These are phyloP conservation scores for Codiaeum variegatum DNA, from an alignment of 441 rosid genomes.

Conservation along the genomic window DNA sequence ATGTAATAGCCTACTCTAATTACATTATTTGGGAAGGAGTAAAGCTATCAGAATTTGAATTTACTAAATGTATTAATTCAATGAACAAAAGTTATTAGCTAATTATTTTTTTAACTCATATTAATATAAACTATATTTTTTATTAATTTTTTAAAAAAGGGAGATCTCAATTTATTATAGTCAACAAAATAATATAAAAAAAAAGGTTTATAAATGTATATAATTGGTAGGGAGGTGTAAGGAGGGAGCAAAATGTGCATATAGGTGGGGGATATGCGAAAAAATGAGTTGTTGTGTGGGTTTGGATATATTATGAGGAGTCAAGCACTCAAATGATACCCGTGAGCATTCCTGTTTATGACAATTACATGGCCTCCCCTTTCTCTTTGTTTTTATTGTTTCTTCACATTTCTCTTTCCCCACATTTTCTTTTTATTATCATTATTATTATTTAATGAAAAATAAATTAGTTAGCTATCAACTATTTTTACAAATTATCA, in stretches of 20 bases:
- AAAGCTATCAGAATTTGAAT: too few species aligned
- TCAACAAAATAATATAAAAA: background rate
- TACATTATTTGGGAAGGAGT: too few species aligned
- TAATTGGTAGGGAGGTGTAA: slow-evolving; percentile 27
- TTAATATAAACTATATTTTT: too few species aligned
- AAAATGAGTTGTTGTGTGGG: slow-evolving; percentile 13
- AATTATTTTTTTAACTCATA: too few species aligned
- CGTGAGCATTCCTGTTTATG: slow-evolving; percentile 44
- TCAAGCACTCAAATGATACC: slow-evolving; percentile 51
- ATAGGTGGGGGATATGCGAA: slow-evolving; percentile 25
- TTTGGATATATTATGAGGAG: slow-evolving; percentile 1
- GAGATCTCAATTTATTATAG: background rate
- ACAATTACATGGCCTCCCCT: slow-evolving; percentile 24
- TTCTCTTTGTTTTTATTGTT: slow-evolving; percentile 12
- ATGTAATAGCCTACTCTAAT: too few species aligned
- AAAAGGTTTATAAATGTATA: background rate
- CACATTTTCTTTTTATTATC: background rate
- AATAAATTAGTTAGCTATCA: too few species aligned
- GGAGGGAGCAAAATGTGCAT: slow-evolving; percentile 14
- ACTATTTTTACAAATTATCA: too few species aligned
- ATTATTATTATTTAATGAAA: background rate
- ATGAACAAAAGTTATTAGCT: too few species aligned
- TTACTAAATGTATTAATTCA: too few species aligned
- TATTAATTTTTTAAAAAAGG: background rate
- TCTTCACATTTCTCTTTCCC: slow-evolving; percentile 10